Conservation (phyloP, 306 rosid genomes). For the Comarum palustre region DNA sequence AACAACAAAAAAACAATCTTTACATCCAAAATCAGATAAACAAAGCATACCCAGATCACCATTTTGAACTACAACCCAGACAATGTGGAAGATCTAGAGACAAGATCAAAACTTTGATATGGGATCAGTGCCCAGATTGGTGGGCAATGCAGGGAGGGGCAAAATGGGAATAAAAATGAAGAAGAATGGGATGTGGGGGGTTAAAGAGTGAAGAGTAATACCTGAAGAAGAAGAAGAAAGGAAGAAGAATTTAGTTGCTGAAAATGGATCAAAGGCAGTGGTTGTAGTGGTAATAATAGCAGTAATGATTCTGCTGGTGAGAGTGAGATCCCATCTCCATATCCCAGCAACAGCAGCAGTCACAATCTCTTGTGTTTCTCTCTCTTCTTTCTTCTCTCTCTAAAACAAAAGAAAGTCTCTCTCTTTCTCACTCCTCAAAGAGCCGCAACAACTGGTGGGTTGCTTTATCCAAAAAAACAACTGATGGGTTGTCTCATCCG, state of each 20-base stretch:
- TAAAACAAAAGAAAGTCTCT: slow-evolving; percentile 24
- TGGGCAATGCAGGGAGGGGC: slow-evolving; percentile 2
- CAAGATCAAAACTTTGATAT: slow-evolving; percentile 7
- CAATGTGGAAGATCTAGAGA: slow-evolving; percentile 54
- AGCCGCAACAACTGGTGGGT: slow-evolving; percentile 95
- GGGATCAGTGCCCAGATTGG: slow-evolving; percentile 5
- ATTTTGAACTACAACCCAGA: slow-evolving; percentile 27
- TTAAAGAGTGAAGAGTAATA: slow-evolving; percentile 15
- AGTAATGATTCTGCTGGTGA: slow-evolving; percentile 37
- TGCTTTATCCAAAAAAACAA: slow-evolving; percentile 71
- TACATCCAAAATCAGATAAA: slow-evolving; percentile 24
- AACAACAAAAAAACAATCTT: slow-evolving; percentile 12
- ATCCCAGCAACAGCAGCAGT: slow-evolving; percentile 18
- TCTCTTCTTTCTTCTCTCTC: slow-evolving; percentile 17
- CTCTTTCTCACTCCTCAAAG: slow-evolving; percentile 48
- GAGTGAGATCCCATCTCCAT: slow-evolving; percentile 66
- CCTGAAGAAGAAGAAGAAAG: slow-evolving; percentile 37
- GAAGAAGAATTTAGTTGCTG: slow-evolving; percentile 17
- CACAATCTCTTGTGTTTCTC: slow-evolving; percentile 38
- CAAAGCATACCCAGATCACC: slow-evolving; percentile 35
- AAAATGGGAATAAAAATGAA: slow-evolving; percentile 4
- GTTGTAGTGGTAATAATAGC: slow-evolving; percentile 31
- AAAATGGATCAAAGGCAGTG: slow-evolving; percentile 45
- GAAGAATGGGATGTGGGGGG: neutral
- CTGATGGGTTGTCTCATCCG: slow-evolving; percentile 90